These are phyloP conservation scores for Cymbopogon flexuosus DNA, from an alignment of 202 grass and related monocot genomes.

Conservation along the genomic window DNA sequence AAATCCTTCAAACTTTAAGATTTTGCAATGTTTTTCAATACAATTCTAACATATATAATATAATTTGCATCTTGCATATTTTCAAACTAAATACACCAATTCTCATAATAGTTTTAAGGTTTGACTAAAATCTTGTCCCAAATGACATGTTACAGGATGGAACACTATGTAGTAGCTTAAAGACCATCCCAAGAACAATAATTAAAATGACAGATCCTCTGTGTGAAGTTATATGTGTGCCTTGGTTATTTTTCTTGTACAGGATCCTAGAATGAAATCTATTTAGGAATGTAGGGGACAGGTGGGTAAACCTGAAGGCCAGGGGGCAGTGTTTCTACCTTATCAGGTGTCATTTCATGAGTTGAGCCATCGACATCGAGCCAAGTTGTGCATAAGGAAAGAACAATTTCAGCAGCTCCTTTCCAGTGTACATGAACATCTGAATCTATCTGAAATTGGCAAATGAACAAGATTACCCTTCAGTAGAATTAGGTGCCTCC, in stretches of 20 bases:
- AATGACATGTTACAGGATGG: not conserved
- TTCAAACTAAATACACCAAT: not conserved
- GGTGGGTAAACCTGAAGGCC: not conserved
- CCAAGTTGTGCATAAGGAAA: constrained; percentile 68
- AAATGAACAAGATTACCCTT: constrained; percentile 20
- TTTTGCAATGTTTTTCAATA: not conserved
- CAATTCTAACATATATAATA: not conserved
- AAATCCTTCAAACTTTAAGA: not conserved
- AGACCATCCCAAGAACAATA: not conserved
- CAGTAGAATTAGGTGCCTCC: not conserved
- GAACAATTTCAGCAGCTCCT: constrained; percentile 91
- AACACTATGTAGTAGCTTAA: not conserved
- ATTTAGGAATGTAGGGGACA: not conserved
- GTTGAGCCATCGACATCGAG: constrained; percentile 52
- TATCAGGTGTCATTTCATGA: constrained; percentile 61
- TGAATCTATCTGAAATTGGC: constrained; percentile 55
- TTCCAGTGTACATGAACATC: constrained; percentile 82
- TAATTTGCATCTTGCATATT: not conserved
- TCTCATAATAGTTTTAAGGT: not conserved
- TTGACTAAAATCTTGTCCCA: not conserved
- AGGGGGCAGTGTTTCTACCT: constrained; percentile 29
- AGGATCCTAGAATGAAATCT: not conserved
- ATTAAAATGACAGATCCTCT: not conserved
- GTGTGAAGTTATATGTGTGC: not conserved
- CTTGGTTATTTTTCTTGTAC: not conserved